Percentiles rank a stretch among this genome's conserved stretches.
These are phyloP conservation scores for Picochlorum sp. DNA, from an alignment of 139 green algal genomes.

Conservation along the genomic window DNA sequence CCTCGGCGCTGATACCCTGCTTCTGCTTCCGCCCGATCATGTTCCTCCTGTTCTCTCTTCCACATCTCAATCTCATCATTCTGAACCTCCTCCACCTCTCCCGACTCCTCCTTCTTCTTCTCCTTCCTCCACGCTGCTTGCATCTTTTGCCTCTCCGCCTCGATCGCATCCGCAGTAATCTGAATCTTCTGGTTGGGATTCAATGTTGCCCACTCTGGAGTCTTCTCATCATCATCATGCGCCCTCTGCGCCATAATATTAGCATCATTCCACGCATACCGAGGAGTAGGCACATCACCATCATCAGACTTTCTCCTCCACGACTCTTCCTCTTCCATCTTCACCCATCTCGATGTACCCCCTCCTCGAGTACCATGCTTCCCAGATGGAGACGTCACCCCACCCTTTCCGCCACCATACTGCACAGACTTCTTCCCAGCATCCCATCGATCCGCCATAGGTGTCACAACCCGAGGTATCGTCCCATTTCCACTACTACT, in stretches of 20 bases:
- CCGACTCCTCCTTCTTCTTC: background rate
- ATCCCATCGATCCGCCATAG: too few species aligned
- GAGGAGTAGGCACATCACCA: background rate
- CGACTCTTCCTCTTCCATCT: background rate
- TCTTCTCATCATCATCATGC: too few species aligned
- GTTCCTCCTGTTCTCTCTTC: constrained; percentile 15
- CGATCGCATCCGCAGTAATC: constrained; percentile 31
- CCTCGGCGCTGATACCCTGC: background rate
- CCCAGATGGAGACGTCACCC: too few species aligned
- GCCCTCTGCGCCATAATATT: background rate
- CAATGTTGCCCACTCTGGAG: constrained; percentile 25
- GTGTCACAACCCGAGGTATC: too few species aligned
- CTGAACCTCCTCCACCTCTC: background rate
- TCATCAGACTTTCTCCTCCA: background rate
- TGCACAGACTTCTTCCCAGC: too few species aligned
- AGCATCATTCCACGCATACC: background rate
- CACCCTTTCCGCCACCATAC: too few species aligned
- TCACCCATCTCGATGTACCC: background rate
- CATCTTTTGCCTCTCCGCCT: constrained; percentile 34
- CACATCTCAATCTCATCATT: constrained; percentile 20
- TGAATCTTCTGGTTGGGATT: background rate
- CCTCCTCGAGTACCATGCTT: background rate
- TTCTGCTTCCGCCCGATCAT: constrained; percentile 8
- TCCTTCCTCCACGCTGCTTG: constrained; percentile 27
- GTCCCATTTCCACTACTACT: too few species aligned